Conservation (phyloP, 2,329 filamentous ascomycete genomes). For the Aspergillus sp. region DNA sequence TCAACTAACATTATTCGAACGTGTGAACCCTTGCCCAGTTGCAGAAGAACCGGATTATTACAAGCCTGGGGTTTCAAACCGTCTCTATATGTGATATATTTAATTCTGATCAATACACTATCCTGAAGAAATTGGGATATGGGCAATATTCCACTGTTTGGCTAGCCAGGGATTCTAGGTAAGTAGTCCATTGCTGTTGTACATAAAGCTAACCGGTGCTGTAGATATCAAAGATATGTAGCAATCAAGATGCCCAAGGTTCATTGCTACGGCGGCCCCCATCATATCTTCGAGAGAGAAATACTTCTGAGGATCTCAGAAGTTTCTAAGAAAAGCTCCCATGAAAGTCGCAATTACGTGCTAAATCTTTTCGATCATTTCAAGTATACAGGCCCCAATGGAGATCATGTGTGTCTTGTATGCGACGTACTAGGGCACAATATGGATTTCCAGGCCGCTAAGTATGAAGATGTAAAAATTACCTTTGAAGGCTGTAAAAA, state of each 20-base stretch:
- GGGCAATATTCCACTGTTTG: too few relatives aligned
- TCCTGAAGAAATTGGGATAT: too few relatives aligned
- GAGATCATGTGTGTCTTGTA: constrained; percentile 22
- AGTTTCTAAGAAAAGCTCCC: constrained; percentile 8
- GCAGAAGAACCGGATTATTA: too few relatives aligned
- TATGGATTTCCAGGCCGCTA: constrained; percentile 16
- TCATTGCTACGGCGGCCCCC: constrained; percentile 18
- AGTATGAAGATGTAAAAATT: constrained; percentile 17
- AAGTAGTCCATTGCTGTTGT: constrained; percentile 5
- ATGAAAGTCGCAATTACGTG: constrained; percentile 17
- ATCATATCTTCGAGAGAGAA: constrained; percentile 18
- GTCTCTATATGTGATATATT: too few relatives aligned
- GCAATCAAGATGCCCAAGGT: constrained; percentile 19
- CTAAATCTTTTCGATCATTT: constrained; percentile 18
- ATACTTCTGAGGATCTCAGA: constrained; percentile 14
- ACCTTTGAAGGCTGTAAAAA: constrained; percentile 15
- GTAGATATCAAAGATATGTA: constrained; percentile 15
- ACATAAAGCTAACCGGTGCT: constrained; percentile 5
- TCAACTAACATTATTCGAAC: too few relatives aligned
- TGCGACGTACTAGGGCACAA: constrained; percentile 22
- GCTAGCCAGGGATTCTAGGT: constrained; percentile 61
- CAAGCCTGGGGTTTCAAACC: too few relatives aligned
- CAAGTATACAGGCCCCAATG: constrained; percentile 21
- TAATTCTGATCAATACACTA: too few relatives aligned
- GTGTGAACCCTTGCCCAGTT: too few relatives aligned